A percentile compares a stretch with the other conserved stretches of the same genome.
Conservation (phyloP, 2,329 filamentous ascomycete species). For the Pestalotiopsis sp. region DNA sequence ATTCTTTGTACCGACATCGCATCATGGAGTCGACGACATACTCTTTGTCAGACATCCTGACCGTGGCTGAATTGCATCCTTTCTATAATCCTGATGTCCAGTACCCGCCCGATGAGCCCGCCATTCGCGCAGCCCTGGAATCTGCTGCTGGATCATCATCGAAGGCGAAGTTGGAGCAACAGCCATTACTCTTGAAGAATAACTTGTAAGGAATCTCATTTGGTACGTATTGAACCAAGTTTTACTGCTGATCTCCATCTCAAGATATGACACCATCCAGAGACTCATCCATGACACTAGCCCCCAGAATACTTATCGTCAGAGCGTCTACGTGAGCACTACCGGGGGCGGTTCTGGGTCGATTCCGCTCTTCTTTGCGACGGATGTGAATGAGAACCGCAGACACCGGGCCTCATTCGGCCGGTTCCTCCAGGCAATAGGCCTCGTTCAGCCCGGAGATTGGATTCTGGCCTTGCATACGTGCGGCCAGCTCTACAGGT, state of each 20-base stretch:
- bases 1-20: background rate
- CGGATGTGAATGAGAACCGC: slow-evolving; percentile 42
- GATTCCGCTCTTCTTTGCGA: slow-evolving; percentile 40
- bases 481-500: slow-evolving; percentile 41
- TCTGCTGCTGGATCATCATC: background rate
- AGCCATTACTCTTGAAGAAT: background rate
- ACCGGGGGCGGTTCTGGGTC: slow-evolving; percentile 42
- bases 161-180: background rate
- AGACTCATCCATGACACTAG: slow-evolving; percentile 37
- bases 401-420: slow-evolving; percentile 38
- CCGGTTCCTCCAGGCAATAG: slow-evolving; percentile 28
- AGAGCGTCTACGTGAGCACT: slow-evolving; percentile 38
- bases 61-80: slow-evolving; percentile 36
- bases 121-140: background rate
- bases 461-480: slow-evolving; percentile 42
- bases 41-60: slow-evolving; percentile 33
- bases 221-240: background rate
- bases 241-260: slow-evolving; percentile 16
- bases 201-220: background rate
- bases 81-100: slow-evolving; percentile 31
- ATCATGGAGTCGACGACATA: slow-evolving; percentile 18
- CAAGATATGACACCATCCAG: slow-evolving; percentile 36
- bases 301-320: slow-evolving; percentile 38
- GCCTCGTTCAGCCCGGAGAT: slow-evolving; percentile 36
- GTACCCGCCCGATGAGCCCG: slow-evolving; percentile 31